Evolutionary conservation across 352 stramenopile species (phyloP).

Genomic region (Phytophthora europaea): DNA sequence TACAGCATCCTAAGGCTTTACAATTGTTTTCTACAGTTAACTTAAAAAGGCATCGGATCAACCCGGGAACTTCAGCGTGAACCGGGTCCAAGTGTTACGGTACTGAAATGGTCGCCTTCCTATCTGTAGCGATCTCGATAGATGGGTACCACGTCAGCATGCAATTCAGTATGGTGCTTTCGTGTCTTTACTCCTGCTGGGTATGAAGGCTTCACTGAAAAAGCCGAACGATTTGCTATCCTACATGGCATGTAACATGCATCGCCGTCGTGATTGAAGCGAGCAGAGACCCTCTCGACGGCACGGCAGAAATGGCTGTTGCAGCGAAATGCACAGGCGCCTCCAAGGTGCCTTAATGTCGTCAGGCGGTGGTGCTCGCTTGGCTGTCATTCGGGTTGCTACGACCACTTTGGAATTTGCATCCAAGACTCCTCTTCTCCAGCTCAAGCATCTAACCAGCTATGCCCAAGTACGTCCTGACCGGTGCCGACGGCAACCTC

Average conservation of each 20-base stretch:
- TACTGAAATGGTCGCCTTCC: too few species aligned
- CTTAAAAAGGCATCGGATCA: not conserved
- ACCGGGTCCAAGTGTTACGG: too few species aligned
- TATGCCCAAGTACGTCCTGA: constrained; percentile 35
- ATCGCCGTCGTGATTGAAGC: not conserved
- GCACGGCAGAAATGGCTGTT: constrained; percentile 1
- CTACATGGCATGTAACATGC: not conserved
- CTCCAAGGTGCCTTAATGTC: not conserved
- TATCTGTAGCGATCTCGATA: not conserved
- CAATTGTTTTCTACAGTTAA: too few species aligned
- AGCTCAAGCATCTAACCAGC: not conserved
- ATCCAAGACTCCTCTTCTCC: not conserved
- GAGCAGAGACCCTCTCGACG: constrained; percentile 4
- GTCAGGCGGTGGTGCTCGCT: not conserved
- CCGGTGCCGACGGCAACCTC: constrained; percentile 34
- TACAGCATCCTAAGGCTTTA: not conserved
- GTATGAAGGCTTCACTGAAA: too few species aligned
- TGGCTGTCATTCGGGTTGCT: not conserved
- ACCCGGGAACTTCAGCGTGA: too few species aligned
- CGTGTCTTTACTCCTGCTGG: not conserved
- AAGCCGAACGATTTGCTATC: not conserved
- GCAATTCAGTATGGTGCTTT: not conserved
- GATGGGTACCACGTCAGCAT: not conserved
- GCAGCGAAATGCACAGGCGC: constrained; percentile 5
- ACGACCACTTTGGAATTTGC: constrained; percentile 15